phyloP scores from a whole-genome alignment of 257 asterid species.

The Solanum chaucha region DNA sequence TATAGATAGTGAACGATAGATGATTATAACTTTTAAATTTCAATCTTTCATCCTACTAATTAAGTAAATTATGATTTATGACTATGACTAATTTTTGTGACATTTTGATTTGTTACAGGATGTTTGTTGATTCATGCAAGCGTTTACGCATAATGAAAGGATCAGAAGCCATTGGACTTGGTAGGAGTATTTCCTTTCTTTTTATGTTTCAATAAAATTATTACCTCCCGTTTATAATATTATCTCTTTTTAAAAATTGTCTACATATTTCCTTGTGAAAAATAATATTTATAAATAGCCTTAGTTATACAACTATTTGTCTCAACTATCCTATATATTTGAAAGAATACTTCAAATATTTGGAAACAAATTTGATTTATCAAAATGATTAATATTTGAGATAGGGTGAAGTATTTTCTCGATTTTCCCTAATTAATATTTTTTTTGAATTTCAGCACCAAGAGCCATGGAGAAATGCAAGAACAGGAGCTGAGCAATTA shows the following conservation, averaged over 20 bases:
- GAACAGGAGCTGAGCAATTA: conserved; percentile 28
- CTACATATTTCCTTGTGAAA: background rate
- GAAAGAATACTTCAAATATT: background rate
- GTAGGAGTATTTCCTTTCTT: conserved; percentile 1
- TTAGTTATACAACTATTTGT: background rate
- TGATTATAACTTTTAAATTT: too few species aligned
- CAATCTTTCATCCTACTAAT: background rate
- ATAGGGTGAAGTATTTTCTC: background rate
- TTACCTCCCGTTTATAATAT: background rate
- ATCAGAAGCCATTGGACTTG: conserved; percentile 48
- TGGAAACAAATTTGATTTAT: background rate
- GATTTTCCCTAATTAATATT: background rate
- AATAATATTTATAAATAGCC: background rate
- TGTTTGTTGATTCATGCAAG: conserved; percentile 46
- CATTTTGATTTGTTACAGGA: conserved; percentile 3
- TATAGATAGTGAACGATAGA: background rate
- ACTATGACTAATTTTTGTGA: background rate
- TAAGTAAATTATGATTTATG: background rate
- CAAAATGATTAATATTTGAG: background rate
- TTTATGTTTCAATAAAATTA: background rate
- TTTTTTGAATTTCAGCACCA: conserved; percentile 37
- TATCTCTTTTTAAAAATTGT: background rate
- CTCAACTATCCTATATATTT: background rate
- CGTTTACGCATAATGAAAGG: conserved; percentile 45
- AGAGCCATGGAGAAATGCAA: conserved; percentile 87